Percentiles rank a stretch among this genome's conserved stretches.
These are phyloP conservation scores for Odonthalia washingtoniensis DNA, from an alignment of 31 red algal genomes.

Conservation along the genomic window DNA sequence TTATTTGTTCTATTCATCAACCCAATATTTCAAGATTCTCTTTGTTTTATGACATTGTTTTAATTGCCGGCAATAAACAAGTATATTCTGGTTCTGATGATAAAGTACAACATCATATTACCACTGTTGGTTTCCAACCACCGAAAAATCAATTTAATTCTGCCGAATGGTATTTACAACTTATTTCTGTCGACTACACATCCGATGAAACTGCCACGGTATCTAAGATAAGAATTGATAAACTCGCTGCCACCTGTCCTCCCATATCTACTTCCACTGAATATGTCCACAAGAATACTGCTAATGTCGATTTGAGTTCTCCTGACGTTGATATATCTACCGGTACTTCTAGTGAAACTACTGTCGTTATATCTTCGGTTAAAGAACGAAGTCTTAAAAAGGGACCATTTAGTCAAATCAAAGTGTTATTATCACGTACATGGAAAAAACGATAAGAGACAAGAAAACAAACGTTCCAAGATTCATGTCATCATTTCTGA, in stretches of 20 bases:
- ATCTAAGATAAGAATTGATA: slow-evolving; percentile 60
- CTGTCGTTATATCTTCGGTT: no score
- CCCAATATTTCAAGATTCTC: slow-evolving; percentile 78
- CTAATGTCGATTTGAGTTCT: no score
- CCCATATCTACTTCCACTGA: no score
- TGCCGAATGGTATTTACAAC: slow-evolving; percentile 80
- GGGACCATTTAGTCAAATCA: slow-evolving; percentile 62
- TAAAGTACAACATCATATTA: slow-evolving; percentile 67
- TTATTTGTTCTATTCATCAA: slow-evolving; percentile 96
- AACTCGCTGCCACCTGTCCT: slow-evolving; percentile 46
- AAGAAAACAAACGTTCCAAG: slow-evolving; percentile 84
- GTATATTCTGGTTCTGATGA: slow-evolving; percentile 65
- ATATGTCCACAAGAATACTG: no score
- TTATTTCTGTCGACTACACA: slow-evolving; percentile 79
- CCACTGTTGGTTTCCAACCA: slow-evolving; percentile 56
- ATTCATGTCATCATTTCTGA: slow-evolving; percentile 83
- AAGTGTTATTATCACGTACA: slow-evolving; percentile 75
- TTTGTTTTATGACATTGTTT: slow-evolving; percentile 91
- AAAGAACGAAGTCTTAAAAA: no score
- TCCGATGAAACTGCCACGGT: slow-evolving; percentile 47
- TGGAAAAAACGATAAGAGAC: slow-evolving; percentile 82
- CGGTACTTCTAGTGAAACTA: no score
- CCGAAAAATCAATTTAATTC: slow-evolving; percentile 68
- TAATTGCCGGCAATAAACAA: slow-evolving; percentile 74
- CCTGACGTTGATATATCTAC: no score